These are phyloP conservation scores for Podila epicladia DNA, from an alignment of 192 early-diverging fungal genomes.

Conservation along the genomic window DNA sequence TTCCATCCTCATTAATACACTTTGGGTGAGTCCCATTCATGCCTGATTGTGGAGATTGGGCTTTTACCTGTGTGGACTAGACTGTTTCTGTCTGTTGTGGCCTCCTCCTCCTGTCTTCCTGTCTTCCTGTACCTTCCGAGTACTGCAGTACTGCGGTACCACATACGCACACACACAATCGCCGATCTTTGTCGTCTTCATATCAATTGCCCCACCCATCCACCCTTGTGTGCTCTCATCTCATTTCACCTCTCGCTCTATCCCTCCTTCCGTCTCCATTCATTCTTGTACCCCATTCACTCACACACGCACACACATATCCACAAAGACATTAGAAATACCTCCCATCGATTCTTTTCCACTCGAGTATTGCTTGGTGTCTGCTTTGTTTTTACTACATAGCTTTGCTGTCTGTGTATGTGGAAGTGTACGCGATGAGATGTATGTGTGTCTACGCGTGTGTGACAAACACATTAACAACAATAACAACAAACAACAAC, in stretches of 20 bases:
- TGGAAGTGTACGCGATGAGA: no score
- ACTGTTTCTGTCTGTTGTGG: neutral
- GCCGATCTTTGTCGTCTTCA: conserved; percentile 1
- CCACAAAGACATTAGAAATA: neutral
- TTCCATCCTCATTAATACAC: no score
- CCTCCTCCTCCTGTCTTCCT: neutral
- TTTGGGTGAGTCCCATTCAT: neutral
- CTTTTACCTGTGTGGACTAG: conserved; percentile 1
- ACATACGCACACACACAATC: no score
- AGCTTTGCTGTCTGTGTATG: no score
- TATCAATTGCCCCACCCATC: neutral
- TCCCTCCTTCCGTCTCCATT: neutral
- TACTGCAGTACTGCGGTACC: no score
- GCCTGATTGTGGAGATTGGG: neutral
- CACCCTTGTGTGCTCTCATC: conserved; percentile 1
- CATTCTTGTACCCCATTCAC: neutral
- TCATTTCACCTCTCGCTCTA: conserved; percentile 2
- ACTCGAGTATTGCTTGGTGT: no score
- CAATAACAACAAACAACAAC: no score
- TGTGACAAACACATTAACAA: no score
- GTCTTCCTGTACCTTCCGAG: neutral
- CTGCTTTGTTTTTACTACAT: no score
- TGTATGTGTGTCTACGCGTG: no score
- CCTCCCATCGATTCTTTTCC: no score
- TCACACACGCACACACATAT: conserved; percentile 3